Base-by-base conservation (phyloP, 495 filamentous ascomycete genomes). In the Talaromyces borbonicus region DNA sequence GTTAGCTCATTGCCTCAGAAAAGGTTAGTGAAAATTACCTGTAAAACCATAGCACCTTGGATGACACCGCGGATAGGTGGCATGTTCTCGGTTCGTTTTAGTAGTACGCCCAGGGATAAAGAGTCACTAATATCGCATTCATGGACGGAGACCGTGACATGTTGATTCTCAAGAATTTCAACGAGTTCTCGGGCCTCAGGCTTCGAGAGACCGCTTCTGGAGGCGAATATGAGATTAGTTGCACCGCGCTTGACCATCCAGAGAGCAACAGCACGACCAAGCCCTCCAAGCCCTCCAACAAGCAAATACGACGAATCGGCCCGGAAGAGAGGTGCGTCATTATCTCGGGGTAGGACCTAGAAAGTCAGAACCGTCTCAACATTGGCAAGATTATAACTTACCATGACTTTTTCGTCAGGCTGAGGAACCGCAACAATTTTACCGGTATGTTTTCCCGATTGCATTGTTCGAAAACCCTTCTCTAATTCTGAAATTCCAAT, bases 181-280 rank as follows among this genome's bases (percentile, higher is more conserved):
- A 70, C 49, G 11, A 75, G 65, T 6, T 51, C 29, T 6, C 52
- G 56, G 58, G 29, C 44, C 7, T n/a, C 18, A 16, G 43, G 29
- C 7, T 19, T 5, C 11, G 18, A 37, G 5, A 12, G 18, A 9
- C 25, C 44, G 5, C 11, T 19, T 1, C 76, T 62, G 6, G 76
- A 78, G 15, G 78, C 59, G 8, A 80, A 64, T 15, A 76, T 63
- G 20, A 81, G 51, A 43, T 71, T 61, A 31, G 60, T 59, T 16
- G 76, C 77, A 8, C 75, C 75, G 25, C 68, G 68, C 24, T 60
- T 50, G 5, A 70, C 69, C 71, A 81, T 77, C 72, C 71, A 77
- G 2, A 59, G 57, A 1, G 74, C 54, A 46, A 79, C 63, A 42
- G 68, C 67, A 45, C 70, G 60, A 14, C 76, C 76, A 9, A 81